These are phyloP conservation scores for Neoscytalidium dimidiatum DNA, from an alignment of 2,329 filamentous ascomycete genomes.

Conservation along the genomic window DNA sequence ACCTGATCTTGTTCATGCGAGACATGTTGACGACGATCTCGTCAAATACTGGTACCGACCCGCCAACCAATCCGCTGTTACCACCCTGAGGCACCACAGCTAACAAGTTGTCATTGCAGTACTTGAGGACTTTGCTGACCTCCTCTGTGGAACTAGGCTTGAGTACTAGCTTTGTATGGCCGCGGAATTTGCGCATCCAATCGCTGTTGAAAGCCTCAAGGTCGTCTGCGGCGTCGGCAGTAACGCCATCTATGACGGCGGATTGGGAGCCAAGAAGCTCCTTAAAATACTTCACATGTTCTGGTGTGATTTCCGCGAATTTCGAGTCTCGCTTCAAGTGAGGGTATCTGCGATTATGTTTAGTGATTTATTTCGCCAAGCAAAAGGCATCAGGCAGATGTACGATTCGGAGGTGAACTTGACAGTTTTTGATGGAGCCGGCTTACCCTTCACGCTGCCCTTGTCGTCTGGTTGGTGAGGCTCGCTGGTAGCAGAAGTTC, in stretches of 20 bases:
- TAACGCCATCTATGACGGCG: constrained; percentile 83
- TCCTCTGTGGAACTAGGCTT: constrained; percentile 84
- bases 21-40: constrained; percentile 92
- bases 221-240: constrained; percentile 72
- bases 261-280: constrained; percentile 75
- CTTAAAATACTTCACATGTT: constrained; percentile 83
- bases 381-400: constrained; percentile 20
- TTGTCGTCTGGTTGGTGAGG: constrained; percentile 41
- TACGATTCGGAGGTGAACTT: constrained; percentile 82
- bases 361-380: neutral
- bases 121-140: constrained; percentile 86
- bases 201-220: constrained; percentile 92
- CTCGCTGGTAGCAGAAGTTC: constrained; percentile 43
- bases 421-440: constrained; percentile 48
- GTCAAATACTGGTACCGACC: constrained; percentile 95
- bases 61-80: constrained; percentile 94
- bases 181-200: constrained; percentile 99
- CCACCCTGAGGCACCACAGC: constrained; percentile 97
- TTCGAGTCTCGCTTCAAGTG: constrained; percentile 75
- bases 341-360: constrained; percentile 61
- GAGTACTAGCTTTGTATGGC: constrained; percentile 82
- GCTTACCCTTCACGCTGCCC: constrained; percentile 34
- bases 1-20: constrained; percentile 87
- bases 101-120: constrained; percentile 91
- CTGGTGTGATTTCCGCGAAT: constrained; percentile 70